Evolutionary conservation across 805 yeast genomes (phyloP).

Genomic region (Suhomyces pyralidae): DNA sequence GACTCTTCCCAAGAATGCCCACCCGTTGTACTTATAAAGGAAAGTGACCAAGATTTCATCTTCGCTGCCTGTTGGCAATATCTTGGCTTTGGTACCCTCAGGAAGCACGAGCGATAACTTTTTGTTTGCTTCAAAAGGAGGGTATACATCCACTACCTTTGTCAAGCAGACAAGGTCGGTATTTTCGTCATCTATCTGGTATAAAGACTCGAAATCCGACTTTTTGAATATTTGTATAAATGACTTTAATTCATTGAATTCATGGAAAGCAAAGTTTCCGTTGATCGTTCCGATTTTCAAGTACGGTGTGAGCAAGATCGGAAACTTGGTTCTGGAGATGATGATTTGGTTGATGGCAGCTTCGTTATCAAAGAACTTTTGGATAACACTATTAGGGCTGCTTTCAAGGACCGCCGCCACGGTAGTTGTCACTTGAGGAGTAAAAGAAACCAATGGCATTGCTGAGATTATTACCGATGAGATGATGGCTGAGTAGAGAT

Average conservation of each 20-base stretch:
- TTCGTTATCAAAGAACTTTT: conserved; percentile 45
- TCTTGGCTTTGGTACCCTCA: conserved; percentile 64
- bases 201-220: conserved; percentile 36
- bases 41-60: conserved; percentile 55
- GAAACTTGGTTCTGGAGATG: conserved; percentile 71
- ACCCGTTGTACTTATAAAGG: conserved; percentile 73
- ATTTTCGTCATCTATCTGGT: conserved; percentile 50
- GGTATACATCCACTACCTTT: conserved; percentile 47
- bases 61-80: conserved; percentile 49
- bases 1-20: conserved; percentile 80
- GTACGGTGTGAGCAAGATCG: conserved; percentile 59
- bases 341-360: conserved; percentile 43
- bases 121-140: conserved; percentile 53
- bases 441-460: conserved; percentile 48
- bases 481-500: conserved; percentile 48
- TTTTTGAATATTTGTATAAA: conserved; percentile 52
- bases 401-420: conserved; percentile 40
- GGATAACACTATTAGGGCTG: conserved; percentile 45
- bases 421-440: conserved; percentile 42
- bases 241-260: conserved; percentile 55
- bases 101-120: conserved; percentile 44
- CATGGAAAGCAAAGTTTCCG: conserved; percentile 63
- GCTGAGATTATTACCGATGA: conserved; percentile 44
- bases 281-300: conserved; percentile 60
- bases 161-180: conserved; percentile 53